These are phyloP conservation scores for Bruguiera gymnorhiza DNA, from an alignment of 345 rosid species.

Conservation along the genomic window DNA sequence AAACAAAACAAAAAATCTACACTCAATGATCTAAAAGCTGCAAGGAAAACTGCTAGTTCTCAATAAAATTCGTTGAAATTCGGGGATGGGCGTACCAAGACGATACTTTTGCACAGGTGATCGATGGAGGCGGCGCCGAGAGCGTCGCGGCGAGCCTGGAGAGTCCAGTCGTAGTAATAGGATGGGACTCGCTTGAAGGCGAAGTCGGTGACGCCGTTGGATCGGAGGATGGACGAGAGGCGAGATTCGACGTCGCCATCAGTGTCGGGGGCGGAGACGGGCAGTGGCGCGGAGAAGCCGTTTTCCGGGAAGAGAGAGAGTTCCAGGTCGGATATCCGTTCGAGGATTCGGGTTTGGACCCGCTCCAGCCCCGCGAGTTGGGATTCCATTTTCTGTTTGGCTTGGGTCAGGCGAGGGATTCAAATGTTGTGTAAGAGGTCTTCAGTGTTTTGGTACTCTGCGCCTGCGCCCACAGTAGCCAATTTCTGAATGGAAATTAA, in stretches of 20 bases:
- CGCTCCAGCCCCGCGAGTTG: slow-evolving; percentile 56
- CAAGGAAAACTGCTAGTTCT: too few relatives aligned
- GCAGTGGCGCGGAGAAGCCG: slow-evolving; percentile 15
- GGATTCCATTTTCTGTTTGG: slow-evolving; percentile 30
- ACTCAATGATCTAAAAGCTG: too few relatives aligned
- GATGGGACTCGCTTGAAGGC: slow-evolving; percentile 54
- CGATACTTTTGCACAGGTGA: slow-evolving; percentile 95
- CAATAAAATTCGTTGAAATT: too few relatives aligned
- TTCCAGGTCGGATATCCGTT: slow-evolving; percentile 53
- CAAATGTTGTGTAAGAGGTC: too few relatives aligned
- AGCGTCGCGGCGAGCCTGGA: slow-evolving; percentile 64
- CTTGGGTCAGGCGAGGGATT: too few relatives aligned
- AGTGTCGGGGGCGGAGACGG: slow-evolving; percentile 18
- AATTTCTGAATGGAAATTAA: too few relatives aligned
- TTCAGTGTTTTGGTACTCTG: too few relatives aligned
- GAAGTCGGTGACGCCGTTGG: slow-evolving; percentile 54
- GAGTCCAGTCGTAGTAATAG: slow-evolving; percentile 73
- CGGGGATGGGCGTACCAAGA: slow-evolving; percentile 46
- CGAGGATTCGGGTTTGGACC: slow-evolving; percentile 48
- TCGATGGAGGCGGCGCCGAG: slow-evolving; percentile 69
- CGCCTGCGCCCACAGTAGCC: too few relatives aligned
- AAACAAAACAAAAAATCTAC: too few relatives aligned
- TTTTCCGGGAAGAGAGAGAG: slow-evolving; percentile 27
- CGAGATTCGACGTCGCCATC: slow-evolving; percentile 46
- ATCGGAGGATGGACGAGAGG: slow-evolving; percentile 59